Conservation (phyloP, 768 basidiomycete species). For the Russula abietina region DNA sequence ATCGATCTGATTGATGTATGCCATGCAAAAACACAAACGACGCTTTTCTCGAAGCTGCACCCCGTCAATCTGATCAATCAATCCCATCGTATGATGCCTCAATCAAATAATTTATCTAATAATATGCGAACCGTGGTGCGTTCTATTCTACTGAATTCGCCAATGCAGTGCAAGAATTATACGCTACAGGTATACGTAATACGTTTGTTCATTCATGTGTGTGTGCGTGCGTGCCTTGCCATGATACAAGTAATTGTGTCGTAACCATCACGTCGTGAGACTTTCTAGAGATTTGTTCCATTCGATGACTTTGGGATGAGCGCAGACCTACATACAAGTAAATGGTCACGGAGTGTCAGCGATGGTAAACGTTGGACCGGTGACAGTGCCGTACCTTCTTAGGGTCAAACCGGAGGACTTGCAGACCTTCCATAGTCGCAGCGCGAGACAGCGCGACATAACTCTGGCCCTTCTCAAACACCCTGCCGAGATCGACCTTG, state of each 20-base stretch:
- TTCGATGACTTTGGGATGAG: conserved; percentile 40
- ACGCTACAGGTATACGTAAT: conserved; percentile 8
- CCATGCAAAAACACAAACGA: too few relatives aligned
- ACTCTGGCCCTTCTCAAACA: conserved; percentile 59
- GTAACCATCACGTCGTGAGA: conserved; percentile 3
- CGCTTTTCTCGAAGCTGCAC: neutral
- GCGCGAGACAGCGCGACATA: conserved; percentile 50
- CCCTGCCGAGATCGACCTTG: conserved; percentile 55
- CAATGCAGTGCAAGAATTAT: neutral
- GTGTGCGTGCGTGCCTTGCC: neutral
- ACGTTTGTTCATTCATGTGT: neutral
- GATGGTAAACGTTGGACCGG: neutral
- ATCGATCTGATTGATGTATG: too few relatives aligned
- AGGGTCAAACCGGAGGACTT: conserved; percentile 48
- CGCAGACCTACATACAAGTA: conserved; percentile 36
- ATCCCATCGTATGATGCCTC: neutral
- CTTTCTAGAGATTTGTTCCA: conserved; percentile 36
- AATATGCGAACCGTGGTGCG: conserved; percentile 2
- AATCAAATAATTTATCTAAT: conserved; percentile 18
- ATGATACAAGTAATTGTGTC: neutral
- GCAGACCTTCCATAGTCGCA: conserved; percentile 47
- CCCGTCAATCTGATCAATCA: neutral
- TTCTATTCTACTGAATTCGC: neutral
- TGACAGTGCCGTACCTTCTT: conserved; percentile 40
- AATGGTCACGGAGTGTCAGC: neutral